Evolutionary conservation across 78 protist species (phyloP), one percentile per base, ranked within the genome.

Genomic region (Dictyostelium discoideum): DNA sequence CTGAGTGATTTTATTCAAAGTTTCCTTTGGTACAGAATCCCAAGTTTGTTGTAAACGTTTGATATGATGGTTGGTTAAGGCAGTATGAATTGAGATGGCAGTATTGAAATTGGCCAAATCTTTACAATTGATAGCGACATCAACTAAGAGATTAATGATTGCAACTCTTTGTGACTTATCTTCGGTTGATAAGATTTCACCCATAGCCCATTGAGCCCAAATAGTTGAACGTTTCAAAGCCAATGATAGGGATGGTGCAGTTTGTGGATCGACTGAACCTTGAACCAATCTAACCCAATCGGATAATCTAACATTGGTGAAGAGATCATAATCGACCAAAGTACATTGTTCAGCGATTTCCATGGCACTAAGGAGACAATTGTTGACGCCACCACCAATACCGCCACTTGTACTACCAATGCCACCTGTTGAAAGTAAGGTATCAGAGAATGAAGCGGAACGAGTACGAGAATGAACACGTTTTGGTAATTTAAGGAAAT

Each of bases 291-390:
- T 63, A 7, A 90, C 95, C 95, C 95, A 90, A 85, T 90, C 95
- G 0, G 89, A 78, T 46, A 67, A 18, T 40, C 95, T 73, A 46
- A 90, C 89, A 32, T 90, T 79, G 44, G 73, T 44, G 22, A 90
- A 90, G 10, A 90, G 40, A 9, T 72, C 86, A 72, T 48, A 90
- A 63, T 90, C 95, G 3, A 54, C 95, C 63, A 90, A 44, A 3
- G 95, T 90, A 14, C 87, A 85, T 72, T 90, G 95, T 14, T 90
- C 95, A 11, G 95, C 95, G 42, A 90, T 77, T 69, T 90, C 95
- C 39, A 39, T 50, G 4, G 95, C 88, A 32, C 83, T 63, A 54
- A 63, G 76, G 20, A n/a, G 87, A 82, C 40, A 82, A 32, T 83
- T 90, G 0, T 37, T 6, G 20, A 60, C 42, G 2, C 74, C 78